phyloP scores from a whole-genome alignment of 345 rosid species.

The Corchorus olitorius region DNA sequence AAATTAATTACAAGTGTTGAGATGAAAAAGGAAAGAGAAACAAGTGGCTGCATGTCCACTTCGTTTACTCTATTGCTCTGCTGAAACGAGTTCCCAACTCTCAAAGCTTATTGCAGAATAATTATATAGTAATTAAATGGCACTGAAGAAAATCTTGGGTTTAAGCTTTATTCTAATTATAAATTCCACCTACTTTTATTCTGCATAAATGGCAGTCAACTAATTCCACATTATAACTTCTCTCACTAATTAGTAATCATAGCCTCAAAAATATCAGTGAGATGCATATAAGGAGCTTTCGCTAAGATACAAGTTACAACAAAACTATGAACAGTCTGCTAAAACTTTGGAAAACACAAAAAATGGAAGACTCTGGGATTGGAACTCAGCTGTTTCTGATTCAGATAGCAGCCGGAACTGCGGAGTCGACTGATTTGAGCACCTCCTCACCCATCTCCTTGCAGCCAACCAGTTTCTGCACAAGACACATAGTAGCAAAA shows the following conservation, averaged over 20 bases:
- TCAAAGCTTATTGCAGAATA: no score
- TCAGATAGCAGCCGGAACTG: slow-evolving; percentile 49
- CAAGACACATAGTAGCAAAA: background rate
- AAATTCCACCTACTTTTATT: no score
- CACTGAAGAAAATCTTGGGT: background rate
- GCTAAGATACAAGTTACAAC: background rate
- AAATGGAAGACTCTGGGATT: no score
- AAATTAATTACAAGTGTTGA: no score
- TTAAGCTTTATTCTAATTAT: background rate
- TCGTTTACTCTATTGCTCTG: no score
- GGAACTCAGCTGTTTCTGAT: background rate
- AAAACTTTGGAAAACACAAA: background rate
- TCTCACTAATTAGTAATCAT: background rate
- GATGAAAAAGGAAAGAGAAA: no score
- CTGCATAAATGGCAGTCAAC: background rate
- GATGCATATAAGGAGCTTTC: background rate
- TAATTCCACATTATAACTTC: background rate
- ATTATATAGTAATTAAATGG: no score
- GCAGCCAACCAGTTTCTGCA: slow-evolving; percentile 89
- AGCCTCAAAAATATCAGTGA: background rate
- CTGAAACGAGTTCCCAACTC: no score
- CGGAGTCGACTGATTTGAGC: slow-evolving; percentile 64
- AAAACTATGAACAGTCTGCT: background rate
- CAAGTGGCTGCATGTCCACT: no score
- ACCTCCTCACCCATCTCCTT: slow-evolving; percentile 94